Base-by-base conservation (phyloP, 176 grass and related monocot genomes). In the Phyllostachys edulis region DNA sequence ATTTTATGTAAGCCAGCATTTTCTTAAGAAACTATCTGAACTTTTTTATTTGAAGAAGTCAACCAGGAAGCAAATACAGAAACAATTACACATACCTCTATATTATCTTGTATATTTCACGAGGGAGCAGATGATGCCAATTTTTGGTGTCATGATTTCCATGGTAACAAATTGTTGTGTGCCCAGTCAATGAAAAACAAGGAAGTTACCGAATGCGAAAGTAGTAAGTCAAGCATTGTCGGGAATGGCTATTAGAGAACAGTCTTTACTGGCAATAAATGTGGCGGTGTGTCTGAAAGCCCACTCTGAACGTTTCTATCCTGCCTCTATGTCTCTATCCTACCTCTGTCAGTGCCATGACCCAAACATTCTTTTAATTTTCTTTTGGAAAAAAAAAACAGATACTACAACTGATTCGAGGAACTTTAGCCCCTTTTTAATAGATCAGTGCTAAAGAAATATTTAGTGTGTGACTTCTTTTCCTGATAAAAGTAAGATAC, bases 151-250 rank as follows among this genome's bases (percentile, higher is more conserved):
- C 73, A 34, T 76, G 2, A 77, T 45, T 76, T 76, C 61, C 50
- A 76, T 8, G 6, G 2, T n/a, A 55, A 67, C 5, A 57, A 77
- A 36, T 77, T 59, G 20, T 38, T 46, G 5, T 67, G 17, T 55
- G 54, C n/a, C 36, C 55, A 65, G 23, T 55, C 32, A 75, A 55
- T 41, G 44, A 54, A 40, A 74, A 74, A 75, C 26, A 83, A 36
- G 11, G 20, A 75, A 65, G 21, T 76, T 67, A 82, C 9, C n/a
- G 20, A 26, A 20, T 75, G 44, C 45, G 5, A 26, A 62, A 39
- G 42, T 27, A 56, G 8, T 13, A 81, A 70, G n/a, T 41, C 15
- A 7, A 83, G 32, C 26, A 59, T 21, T 67, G 15, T 27, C 36
- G 49, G 63, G n/a, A 49, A 3, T 4, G 7, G 69, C 29, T 49